phyloP scores from a whole-genome alignment of 768 basidiomycete species.

The Phlebiopsis gigantea region DNA sequence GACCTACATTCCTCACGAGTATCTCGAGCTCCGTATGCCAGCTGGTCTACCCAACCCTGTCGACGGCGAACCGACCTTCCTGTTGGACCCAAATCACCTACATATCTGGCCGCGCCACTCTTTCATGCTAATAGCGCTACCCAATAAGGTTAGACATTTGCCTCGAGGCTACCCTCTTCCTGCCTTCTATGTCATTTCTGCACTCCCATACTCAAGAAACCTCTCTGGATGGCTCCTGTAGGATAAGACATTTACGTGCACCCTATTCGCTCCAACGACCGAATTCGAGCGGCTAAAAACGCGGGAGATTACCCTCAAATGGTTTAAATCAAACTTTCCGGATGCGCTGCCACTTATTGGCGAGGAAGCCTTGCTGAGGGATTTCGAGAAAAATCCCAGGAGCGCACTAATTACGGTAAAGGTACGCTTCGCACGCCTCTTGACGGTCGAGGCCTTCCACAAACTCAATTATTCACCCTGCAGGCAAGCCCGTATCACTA shows the following conservation, averaged over 20 bases:
- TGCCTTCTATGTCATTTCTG: slow-evolving; percentile 22
- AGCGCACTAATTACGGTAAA: slow-evolving; percentile 90
- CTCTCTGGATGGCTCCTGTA: slow-evolving; percentile 29
- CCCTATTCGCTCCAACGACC: slow-evolving; percentile 82
- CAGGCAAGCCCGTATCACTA: slow-evolving; percentile 89
- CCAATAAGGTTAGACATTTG: slow-evolving; percentile 75
- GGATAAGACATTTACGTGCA: slow-evolving; percentile 98
- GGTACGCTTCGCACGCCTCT: slow-evolving; percentile 43
- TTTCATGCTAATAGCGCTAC: slow-evolving; percentile 98
- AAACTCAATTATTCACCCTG: slow-evolving; percentile 21
- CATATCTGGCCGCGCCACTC: slow-evolving; percentile 99
- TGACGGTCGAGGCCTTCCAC: slow-evolving; percentile 5
- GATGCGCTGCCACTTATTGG: slow-evolving; percentile 87
- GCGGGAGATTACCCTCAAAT: slow-evolving; percentile 51
- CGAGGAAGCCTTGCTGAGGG: slow-evolving; percentile 65
- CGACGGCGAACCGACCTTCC: slow-evolving; percentile 62
- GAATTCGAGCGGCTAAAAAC: slow-evolving; percentile 66
- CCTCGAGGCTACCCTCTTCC: slow-evolving; percentile 21
- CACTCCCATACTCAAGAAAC: slow-evolving; percentile 12
- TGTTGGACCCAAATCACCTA: slow-evolving; percentile 91
- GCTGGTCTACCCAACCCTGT: slow-evolving; percentile 50
- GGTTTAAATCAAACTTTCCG: slow-evolving; percentile 83
- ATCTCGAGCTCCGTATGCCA: slow-evolving; percentile 95
- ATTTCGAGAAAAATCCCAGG: slow-evolving; percentile 81
- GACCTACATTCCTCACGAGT: slow-evolving; percentile 93